phyloP scores from a whole-genome alignment of 2,329 filamentous ascomycete species.

The Colletotrichum musicola region DNA sequence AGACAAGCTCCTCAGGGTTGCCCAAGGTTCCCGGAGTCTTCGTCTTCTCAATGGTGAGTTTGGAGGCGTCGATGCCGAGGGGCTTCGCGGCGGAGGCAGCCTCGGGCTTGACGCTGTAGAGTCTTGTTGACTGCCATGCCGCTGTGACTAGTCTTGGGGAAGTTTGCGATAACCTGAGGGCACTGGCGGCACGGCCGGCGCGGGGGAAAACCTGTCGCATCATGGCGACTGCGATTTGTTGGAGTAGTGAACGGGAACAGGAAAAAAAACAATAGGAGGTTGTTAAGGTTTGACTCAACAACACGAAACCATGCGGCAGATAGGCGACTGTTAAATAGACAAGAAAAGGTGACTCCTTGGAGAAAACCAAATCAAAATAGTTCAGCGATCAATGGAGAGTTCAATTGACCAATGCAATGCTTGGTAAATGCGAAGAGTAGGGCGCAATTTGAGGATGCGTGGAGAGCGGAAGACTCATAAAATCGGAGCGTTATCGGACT shows the following conservation, averaged over 20 bases:
- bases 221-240: constrained; percentile 49
- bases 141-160: constrained; percentile 48
- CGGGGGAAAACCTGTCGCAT: constrained; percentile 59
- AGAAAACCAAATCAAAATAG: neutral
- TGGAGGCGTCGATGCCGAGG: constrained; percentile 80
- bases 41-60: constrained; percentile 81
- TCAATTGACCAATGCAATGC: constrained; percentile 33
- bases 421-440: constrained; percentile 26
- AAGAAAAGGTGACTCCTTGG: constrained; percentile 8
- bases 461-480: constrained; percentile 30
- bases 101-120: constrained; percentile 67
- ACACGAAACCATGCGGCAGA: neutral
- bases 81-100: constrained; percentile 66
- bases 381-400: constrained; percentile 6
- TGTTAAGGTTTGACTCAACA: too few relatives aligned
- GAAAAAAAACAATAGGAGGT: too few relatives aligned
- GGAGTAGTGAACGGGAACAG: neutral
- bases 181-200: constrained; percentile 51
- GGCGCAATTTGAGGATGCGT: constrained; percentile 30
- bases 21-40: constrained; percentile 79
- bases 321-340: neutral
- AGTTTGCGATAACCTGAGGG: constrained; percentile 40
- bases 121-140: constrained; percentile 52
- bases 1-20: constrained; percentile 85
- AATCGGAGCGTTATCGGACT: constrained; percentile 48